A percentile compares a stretch with the other conserved stretches of the same genome.
phyloP scores from a whole-genome alignment of 2,329 filamentous ascomycete genomes.

The Fusarium neocosmosporiellum region DNA sequence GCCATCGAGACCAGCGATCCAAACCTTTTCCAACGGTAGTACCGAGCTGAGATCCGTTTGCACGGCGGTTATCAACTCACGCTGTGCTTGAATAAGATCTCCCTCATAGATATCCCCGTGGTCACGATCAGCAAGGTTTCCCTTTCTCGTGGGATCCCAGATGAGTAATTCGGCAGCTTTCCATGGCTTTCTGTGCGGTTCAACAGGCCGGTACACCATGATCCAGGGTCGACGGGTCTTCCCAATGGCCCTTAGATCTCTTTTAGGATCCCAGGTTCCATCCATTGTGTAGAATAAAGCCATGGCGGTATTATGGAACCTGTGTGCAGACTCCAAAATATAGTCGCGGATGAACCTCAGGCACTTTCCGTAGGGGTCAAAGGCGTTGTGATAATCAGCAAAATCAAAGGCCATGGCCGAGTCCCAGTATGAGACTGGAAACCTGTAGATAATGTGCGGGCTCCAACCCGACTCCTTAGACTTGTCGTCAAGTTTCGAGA shows the following conservation, averaged over 20 bases:
- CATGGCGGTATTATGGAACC: slow-evolving; percentile 35
- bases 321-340: slow-evolving; percentile 22
- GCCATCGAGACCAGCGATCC: slow-evolving; percentile 55
- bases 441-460: slow-evolving; percentile 49
- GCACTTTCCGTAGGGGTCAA: slow-evolving; percentile 40
- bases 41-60: slow-evolving; percentile 34
- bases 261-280: slow-evolving; percentile 48
- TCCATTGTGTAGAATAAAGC: slow-evolving; percentile 64
- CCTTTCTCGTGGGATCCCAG: slow-evolving; percentile 58
- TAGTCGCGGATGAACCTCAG: slow-evolving; percentile 17
- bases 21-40: slow-evolving; percentile 55
- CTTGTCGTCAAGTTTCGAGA: slow-evolving; percentile 14
- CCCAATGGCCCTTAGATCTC: slow-evolving; percentile 25
- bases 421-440: slow-evolving; percentile 55
- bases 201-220: slow-evolving; percentile 57
- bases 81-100: slow-evolving; percentile 60
- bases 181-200: slow-evolving; percentile 50
- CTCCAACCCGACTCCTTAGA: slow-evolving; percentile 9
- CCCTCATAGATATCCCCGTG: slow-evolving; percentile 38
- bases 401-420: slow-evolving; percentile 40
- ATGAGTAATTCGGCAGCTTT: slow-evolving; percentile 61
- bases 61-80: slow-evolving; percentile 54
- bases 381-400: slow-evolving; percentile 29
- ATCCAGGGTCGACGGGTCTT: slow-evolving; percentile 62
- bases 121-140: slow-evolving; percentile 34